Percentiles rank a stretch among this genome's conserved stretches.
Conservation (phyloP, 1,139 yeast species). For the Candida buenavistaensis region DNA sequence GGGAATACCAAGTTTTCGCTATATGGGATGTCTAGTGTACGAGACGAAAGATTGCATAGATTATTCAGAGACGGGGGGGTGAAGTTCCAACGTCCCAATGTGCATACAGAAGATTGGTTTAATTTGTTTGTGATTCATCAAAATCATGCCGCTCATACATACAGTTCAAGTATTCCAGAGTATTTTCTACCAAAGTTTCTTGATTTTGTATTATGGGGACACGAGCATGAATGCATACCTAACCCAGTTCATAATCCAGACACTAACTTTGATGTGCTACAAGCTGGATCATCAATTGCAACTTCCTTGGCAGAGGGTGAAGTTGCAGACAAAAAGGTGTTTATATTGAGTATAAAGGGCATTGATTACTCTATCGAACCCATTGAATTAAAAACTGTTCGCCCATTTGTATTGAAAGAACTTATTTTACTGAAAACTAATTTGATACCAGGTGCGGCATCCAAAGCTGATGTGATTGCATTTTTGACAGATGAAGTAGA, state of each 20-base stretch:
- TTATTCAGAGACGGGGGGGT: conserved; percentile 82
- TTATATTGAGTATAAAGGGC: conserved; percentile 63
- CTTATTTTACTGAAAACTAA: conserved; percentile 55
- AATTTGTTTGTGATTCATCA: conserved; percentile 91
- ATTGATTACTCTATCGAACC: conserved; percentile 63
- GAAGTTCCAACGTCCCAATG: conserved; percentile 70
- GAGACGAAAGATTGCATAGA: conserved; percentile 85
- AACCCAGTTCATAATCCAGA: conserved; percentile 65
- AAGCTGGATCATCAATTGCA: conserved; percentile 94
- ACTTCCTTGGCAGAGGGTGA: conserved; percentile 90
- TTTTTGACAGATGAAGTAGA: conserved; percentile 68
- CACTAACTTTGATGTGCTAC: conserved; percentile 75
- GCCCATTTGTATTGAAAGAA: conserved; percentile 81
- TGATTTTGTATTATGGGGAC: conserved; percentile 93
- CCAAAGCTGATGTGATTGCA: conserved; percentile 59
- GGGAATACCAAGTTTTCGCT: conserved; percentile 81
- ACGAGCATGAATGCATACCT: conserved; percentile 92
- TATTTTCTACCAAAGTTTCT: conserved; percentile 76
- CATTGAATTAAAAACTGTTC: conserved; percentile 65
- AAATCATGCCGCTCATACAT: conserved; percentile 77
- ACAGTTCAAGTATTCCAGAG: conserved; percentile 83
- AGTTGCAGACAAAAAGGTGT: conserved; percentile 70
- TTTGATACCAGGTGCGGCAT: conserved; percentile 63
- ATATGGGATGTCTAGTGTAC: conserved; percentile 83
- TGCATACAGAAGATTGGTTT: conserved; percentile 69